These are phyloP conservation scores for Didymellaceae sp. DNA, from an alignment of 2,329 filamentous ascomycete species.

Conservation along the genomic window DNA sequence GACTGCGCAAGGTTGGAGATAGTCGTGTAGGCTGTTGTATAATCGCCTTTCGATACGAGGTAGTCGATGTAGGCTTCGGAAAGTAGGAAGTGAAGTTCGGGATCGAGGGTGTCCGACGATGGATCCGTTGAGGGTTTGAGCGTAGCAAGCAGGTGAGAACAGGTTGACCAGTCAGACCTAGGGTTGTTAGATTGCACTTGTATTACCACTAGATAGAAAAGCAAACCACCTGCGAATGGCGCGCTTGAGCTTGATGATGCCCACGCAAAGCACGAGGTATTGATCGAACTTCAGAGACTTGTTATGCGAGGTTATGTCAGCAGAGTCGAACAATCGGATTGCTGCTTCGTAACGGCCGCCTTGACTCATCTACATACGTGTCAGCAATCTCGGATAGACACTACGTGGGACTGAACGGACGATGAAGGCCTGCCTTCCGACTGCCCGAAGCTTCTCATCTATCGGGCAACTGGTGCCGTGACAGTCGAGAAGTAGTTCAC, in stretches of 20 bases:
- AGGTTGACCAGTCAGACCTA: conserved; percentile 64
- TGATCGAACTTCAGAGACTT: conserved; percentile 80
- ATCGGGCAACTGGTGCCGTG: conserved; percentile 69
- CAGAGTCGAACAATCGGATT: conserved; percentile 62
- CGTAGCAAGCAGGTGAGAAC: conserved; percentile 63
- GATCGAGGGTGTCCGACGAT: conserved; percentile 57
- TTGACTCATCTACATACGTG: conserved; percentile 58
- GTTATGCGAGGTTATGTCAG: conserved; percentile 68
- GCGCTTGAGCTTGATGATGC: conserved; percentile 68
- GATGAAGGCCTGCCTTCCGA: conserved; percentile 72
- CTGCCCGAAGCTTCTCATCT: conserved; percentile 80
- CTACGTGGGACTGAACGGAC: conserved; percentile 35
- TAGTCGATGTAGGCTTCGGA: conserved; percentile 67
- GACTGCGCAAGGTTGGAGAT: conserved; percentile 60
- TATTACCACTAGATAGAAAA: neutral
- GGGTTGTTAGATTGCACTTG: conserved; percentile 8
- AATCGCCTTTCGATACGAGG: conserved; percentile 61
- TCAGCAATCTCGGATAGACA: neutral
- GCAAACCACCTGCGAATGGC: conserved; percentile 61
- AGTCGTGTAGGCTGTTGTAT: conserved; percentile 59
- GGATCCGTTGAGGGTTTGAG: conserved; percentile 55
- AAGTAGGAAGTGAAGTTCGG: conserved; percentile 66
- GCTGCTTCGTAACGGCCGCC: conserved; percentile 75
- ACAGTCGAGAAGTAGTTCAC: conserved; percentile 77
- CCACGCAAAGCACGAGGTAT: conserved; percentile 71